Percentiles rank a stretch among this genome's conserved stretches.
phyloP scores from a whole-genome alignment of 768 basidiomycete genomes.

The Kwoniella heveanensis region DNA sequence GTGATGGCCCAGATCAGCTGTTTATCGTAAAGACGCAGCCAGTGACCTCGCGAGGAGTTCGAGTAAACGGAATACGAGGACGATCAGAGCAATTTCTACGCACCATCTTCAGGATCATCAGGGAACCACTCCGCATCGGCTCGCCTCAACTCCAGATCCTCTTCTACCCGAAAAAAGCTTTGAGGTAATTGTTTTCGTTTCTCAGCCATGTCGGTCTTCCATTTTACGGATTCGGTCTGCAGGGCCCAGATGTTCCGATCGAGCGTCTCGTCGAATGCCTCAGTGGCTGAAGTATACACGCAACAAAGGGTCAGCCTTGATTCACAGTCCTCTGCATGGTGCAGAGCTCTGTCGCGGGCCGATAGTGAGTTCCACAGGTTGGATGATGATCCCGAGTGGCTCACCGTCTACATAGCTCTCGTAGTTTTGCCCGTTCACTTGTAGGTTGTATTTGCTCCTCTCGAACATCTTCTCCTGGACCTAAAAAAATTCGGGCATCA shows the following conservation, averaged over 20 bases:
- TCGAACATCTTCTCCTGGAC: slow-evolving; percentile 65
- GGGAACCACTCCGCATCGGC: slow-evolving; percentile 43
- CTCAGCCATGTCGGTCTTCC: slow-evolving; percentile 71
- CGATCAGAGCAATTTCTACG: not conserved
- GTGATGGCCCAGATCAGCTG: too few relatives aligned
- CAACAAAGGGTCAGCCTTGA: too few relatives aligned
- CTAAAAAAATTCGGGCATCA: slow-evolving; percentile 31
- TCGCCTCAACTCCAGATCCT: slow-evolving; percentile 51
- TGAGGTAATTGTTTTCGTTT: slow-evolving; percentile 67
- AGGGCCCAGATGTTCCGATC: slow-evolving; percentile 81
- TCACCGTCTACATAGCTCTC: slow-evolving; percentile 64
- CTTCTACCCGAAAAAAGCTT: slow-evolving; percentile 60
- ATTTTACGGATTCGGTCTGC: slow-evolving; percentile 71
- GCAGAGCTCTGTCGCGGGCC: too few relatives aligned
- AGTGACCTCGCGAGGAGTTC: too few relatives aligned
- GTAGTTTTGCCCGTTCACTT: slow-evolving; percentile 76
- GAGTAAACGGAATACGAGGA: not conserved
- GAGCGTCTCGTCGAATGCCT: slow-evolving; percentile 82
- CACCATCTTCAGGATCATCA: slow-evolving; percentile 35
- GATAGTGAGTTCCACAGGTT: not conserved
- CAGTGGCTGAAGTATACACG: slow-evolving; percentile 61
- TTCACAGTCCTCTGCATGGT: too few relatives aligned
- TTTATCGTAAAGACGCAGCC: too few relatives aligned
- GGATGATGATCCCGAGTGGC: not conserved
- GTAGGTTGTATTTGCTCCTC: slow-evolving; percentile 70